These are phyloP conservation scores for Gleditsia sinensis DNA, from an alignment of 306 rosid genomes.

Conservation along the genomic window DNA sequence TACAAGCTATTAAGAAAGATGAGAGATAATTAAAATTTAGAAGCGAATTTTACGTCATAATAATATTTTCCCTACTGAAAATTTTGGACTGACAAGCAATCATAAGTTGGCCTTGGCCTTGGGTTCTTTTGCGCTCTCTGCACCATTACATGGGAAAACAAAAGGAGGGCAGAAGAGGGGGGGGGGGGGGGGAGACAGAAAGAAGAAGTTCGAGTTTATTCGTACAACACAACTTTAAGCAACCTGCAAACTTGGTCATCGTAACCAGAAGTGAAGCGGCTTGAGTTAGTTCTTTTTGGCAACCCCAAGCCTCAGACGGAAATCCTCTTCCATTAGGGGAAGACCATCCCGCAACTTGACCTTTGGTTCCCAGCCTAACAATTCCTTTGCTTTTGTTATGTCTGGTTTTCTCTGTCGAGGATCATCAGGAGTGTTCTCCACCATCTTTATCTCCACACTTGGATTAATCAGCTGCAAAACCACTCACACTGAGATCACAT, in stretches of 20 bases:
- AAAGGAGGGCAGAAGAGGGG: no score
- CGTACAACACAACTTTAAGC: not conserved
- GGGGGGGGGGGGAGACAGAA: not conserved
- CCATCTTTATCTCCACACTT: conserved; percentile 53
- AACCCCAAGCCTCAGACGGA: conserved; percentile 56
- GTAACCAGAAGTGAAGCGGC: not conserved
- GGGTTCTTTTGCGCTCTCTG: not conserved
- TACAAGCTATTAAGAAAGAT: no score
- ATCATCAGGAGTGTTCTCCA: conserved; percentile 70
- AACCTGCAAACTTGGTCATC: not conserved
- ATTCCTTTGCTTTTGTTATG: conserved; percentile 55
- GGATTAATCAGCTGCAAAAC: conserved; percentile 58
- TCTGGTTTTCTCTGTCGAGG: conserved; percentile 67
- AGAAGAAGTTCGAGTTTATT: not conserved
- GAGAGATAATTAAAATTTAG: not conserved
- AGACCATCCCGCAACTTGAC: conserved; percentile 57
- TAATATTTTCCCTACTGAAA: not conserved
- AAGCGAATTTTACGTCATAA: not conserved
- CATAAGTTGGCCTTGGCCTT: not conserved
- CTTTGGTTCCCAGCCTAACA: conserved; percentile 64
- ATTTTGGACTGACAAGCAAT: not conserved
- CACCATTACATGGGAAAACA: not conserved
- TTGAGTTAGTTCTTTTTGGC: conserved; percentile 35
- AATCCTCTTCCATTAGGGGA: conserved; percentile 68
- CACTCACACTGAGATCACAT: not conserved